Evolutionary conservation across 192 early-diverging fungal species (phyloP).

Genomic region (Coemansia nantahalensis): DNA sequence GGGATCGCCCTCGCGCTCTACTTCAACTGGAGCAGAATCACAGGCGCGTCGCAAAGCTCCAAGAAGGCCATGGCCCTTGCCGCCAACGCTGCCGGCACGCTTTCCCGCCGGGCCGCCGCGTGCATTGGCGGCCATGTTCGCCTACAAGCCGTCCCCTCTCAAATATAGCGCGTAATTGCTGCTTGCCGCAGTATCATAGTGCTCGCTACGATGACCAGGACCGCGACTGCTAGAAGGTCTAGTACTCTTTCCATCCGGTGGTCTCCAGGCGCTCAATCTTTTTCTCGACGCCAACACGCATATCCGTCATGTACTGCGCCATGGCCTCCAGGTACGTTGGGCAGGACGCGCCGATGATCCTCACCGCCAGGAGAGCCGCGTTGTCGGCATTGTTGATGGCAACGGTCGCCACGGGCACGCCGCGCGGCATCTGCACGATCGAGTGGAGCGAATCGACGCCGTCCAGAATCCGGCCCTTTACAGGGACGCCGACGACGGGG

Average conservation of each 20-base stretch:
- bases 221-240: neutral
- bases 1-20: conserved; percentile 49
- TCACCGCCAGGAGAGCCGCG: conserved; percentile 89
- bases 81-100: too few species aligned
- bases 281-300: conserved; percentile 82
- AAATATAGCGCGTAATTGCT: too few species aligned
- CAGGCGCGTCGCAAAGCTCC: neutral
- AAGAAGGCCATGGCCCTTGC: too few species aligned
- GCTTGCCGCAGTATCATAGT: too few species aligned
- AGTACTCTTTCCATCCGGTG: conserved; percentile 83
- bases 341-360: conserved; percentile 81
- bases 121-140: neutral
- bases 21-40: conserved; percentile 51
- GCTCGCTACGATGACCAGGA: too few species aligned
- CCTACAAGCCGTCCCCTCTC: too few species aligned
- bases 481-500: conserved; percentile 96
- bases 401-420: conserved; percentile 97
- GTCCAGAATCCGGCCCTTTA: conserved; percentile 87
- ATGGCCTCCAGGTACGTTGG: conserved; percentile 76
- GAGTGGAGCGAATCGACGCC: conserved; percentile 97
- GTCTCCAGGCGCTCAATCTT: conserved; percentile 82
- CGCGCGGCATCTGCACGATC: conserved; percentile 99
- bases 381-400: conserved; percentile 99
- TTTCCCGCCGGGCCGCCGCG: too few species aligned
- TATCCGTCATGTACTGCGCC: conserved; percentile 71